Conservation (phyloP, 371 early-diverging fungal species). For the Apophysomyces ossiformis region DNA sequence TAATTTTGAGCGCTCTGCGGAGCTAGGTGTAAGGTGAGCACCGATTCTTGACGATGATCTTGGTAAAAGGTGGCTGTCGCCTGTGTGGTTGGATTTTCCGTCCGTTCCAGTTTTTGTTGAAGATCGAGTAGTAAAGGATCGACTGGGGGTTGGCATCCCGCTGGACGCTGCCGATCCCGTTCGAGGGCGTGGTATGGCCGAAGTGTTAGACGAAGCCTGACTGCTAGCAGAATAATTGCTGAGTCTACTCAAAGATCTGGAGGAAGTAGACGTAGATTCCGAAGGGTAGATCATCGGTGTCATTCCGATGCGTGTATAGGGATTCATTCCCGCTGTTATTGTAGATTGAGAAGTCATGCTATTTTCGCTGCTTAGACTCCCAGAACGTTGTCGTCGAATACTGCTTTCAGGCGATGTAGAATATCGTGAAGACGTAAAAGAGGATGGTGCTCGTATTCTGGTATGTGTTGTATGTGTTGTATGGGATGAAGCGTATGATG, state of each 20-base stretch:
- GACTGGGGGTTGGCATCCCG: conserved; percentile 9
- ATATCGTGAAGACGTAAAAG: conserved; percentile 6
- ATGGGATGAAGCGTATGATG: conserved; percentile 10
- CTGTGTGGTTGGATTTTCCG: conserved; percentile 11
- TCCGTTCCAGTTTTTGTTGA: neutral
- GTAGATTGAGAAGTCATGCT: conserved; percentile 51
- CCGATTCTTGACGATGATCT: conserved; percentile 14
- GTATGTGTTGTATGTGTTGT: conserved; percentile 12
- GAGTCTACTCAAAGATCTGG: conserved; percentile 42
- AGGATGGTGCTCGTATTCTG: conserved; percentile 13
- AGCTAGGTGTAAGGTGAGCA: neutral
- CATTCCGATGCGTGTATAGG: conserved; percentile 41
- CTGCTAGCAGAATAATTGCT: conserved; percentile 47
- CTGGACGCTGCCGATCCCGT: conserved; percentile 7
- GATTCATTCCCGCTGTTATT: conserved; percentile 27
- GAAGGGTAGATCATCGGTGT: conserved; percentile 39
- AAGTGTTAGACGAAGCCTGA: conserved; percentile 9
- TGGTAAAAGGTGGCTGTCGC: neutral
- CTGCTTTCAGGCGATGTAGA: conserved; percentile 13
- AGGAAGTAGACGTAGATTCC: conserved; percentile 47
- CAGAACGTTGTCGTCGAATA: conserved; percentile 28
- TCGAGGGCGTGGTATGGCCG: conserved; percentile 15
- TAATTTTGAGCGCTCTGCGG: conserved; percentile 3
- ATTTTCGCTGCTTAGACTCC: conserved; percentile 52
- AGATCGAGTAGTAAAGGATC: conserved; percentile 2